phyloP scores from a whole-genome alignment of 169 alveolate species.

The Theileria equi region DNA sequence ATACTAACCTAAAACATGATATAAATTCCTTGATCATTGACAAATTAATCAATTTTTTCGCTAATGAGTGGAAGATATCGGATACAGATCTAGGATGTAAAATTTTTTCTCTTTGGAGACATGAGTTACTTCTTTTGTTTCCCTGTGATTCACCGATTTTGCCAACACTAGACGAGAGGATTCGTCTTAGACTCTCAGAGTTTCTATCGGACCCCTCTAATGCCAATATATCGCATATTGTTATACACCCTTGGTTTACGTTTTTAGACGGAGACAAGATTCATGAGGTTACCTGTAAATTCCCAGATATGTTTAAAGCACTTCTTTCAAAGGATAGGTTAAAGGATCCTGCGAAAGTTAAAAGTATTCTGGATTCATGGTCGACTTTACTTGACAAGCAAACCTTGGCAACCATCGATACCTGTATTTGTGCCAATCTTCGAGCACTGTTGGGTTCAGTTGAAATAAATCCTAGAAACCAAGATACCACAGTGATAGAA shows the following conservation, averaged over 20 bases:
- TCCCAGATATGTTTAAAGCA: too few species aligned
- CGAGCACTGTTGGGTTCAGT: background rate
- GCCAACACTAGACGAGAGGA: background rate
- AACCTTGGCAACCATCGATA: background rate
- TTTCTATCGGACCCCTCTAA: background rate
- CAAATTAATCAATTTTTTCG: conserved; percentile 15
- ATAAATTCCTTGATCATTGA: background rate
- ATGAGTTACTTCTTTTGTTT: too few species aligned
- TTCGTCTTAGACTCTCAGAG: background rate
- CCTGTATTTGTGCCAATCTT: background rate
- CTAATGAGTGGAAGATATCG: conserved; percentile 14
- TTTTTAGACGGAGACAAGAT: too few species aligned
- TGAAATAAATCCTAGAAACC: conserved; percentile 36
- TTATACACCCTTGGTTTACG: conserved; percentile 48
- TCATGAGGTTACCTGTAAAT: too few species aligned
- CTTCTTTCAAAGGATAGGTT: conserved; percentile 8
- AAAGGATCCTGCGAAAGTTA: background rate
- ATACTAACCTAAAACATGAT: background rate
- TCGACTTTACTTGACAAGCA: background rate
- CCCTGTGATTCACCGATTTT: too few species aligned
- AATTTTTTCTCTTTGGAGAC: too few species aligned
- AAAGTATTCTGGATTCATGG: conserved; percentile 10
- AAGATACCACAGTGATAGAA: conserved; percentile 41
- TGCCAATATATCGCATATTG: conserved; percentile 18
- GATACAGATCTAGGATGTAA: conserved; percentile 38